Evolutionary conservation across 2,329 filamentous ascomycete species (phyloP).

Genomic region (Fusarium nematophilum): DNA sequence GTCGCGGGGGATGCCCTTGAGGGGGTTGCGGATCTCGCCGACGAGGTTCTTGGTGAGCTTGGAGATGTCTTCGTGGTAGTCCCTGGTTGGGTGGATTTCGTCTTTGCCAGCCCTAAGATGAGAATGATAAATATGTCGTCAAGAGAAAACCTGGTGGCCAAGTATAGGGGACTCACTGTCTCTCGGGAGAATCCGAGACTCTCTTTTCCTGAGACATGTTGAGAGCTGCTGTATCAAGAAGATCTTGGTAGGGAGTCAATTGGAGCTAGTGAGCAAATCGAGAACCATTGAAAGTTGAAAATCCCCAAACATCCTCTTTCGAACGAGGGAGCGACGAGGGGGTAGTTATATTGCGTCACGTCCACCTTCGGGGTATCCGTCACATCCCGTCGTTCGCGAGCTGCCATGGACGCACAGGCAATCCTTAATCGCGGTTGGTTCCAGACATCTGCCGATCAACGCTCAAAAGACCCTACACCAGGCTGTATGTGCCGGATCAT

Average conservation of each 20-base stretch:
- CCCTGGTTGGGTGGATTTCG: neutral
- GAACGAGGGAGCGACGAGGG: neutral
- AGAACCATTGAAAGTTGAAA: neutral
- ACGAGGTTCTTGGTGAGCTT: neutral
- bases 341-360: neutral
- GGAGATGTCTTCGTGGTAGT: neutral
- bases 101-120: neutral
- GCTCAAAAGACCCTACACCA: too few relatives aligned
- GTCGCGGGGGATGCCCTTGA: constrained; percentile 63
- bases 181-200: neutral
- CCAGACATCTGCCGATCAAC: too few relatives aligned
- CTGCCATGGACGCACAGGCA: neutral
- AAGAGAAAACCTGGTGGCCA: too few relatives aligned
- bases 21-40: constrained; percentile 52
- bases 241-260: neutral
- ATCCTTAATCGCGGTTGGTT: too few relatives aligned
- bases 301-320: neutral
- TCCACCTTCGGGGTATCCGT: neutral
- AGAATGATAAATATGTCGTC: too few relatives aligned
- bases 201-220: neutral
- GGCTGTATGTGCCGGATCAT: neutral
- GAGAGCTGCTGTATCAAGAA: neutral
- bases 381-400: neutral
- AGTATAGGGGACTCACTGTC: neutral
- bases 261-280: neutral